phyloP scores from a whole-genome alignment of 331 rosid genomes.

The Pyrus hybrid region DNA sequence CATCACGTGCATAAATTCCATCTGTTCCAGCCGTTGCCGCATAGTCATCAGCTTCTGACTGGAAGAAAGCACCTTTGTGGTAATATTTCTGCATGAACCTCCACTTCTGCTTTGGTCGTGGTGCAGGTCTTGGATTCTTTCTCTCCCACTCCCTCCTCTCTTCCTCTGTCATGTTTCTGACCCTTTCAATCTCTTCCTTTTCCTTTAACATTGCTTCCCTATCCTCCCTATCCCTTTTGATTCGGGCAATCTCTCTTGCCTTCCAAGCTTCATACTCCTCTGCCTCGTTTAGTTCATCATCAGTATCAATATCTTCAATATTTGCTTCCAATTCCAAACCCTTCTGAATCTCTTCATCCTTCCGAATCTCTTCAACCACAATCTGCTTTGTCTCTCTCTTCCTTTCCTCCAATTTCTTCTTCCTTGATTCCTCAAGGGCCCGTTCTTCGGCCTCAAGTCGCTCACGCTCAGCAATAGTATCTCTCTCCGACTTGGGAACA shows the following conservation, averaged over 20 bases:
- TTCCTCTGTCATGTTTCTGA: conserved; percentile 96
- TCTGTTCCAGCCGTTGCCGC: conserved; percentile 51
- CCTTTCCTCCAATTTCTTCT: conserved; percentile 74
- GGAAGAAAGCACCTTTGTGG: conserved; percentile 97
- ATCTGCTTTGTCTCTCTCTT: conserved; percentile 77
- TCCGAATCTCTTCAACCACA: conserved; percentile 88
- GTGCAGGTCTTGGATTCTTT: conserved; percentile 69
- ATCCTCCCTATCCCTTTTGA: conserved; percentile 87
- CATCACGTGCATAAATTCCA: conserved; percentile 59
- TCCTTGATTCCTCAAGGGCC: conserved; percentile 68
- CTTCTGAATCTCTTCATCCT: conserved; percentile 83
- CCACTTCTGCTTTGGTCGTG: conserved; percentile 67
- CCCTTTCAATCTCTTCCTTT: conserved; percentile 83
- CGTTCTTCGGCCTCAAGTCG: conserved; percentile 82
- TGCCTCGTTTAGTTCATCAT: conserved; percentile 89
- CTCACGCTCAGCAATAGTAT: conserved; percentile 88
- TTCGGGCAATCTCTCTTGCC: conserved; percentile 85
- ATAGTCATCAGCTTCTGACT: conserved; percentile 48
- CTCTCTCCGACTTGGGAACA: conserved; percentile 92
- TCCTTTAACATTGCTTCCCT: conserved; percentile 83
- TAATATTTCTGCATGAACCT: conserved; percentile 94
- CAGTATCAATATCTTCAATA: conserved; percentile 87
- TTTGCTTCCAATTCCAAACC: conserved; percentile 82
- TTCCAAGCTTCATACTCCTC: conserved; percentile 98
- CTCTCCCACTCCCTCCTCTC: conserved; percentile 99